These are phyloP conservation scores for Fusarium torulosum DNA, from an alignment of 2,329 filamentous ascomycete genomes.

Conservation along the genomic window DNA sequence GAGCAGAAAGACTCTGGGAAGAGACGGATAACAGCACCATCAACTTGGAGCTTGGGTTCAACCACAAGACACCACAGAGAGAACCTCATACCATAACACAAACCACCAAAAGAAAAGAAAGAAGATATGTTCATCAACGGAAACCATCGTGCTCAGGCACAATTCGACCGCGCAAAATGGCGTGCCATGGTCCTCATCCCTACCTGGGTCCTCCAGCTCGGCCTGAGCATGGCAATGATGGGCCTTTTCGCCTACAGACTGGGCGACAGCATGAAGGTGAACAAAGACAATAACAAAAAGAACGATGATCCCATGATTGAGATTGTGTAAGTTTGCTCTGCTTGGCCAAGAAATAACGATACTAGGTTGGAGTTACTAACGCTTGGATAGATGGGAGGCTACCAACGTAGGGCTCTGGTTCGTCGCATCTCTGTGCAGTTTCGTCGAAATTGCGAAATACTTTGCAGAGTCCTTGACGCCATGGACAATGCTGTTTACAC, in stretches of 20 bases:
- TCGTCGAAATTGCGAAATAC: conserved; percentile 62
- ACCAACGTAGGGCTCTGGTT: conserved; percentile 65
- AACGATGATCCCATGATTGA: conserved; percentile 60
- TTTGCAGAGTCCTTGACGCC: conserved; percentile 66
- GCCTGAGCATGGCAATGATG: conserved; percentile 60
- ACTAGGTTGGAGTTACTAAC: background rate
- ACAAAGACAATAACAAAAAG: conserved; percentile 56
- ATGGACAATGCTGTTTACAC: conserved; percentile 65
- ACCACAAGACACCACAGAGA: background rate
- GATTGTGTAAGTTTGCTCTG: conserved; percentile 60
- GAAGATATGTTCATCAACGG: conserved; percentile 49
- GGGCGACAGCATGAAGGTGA: conserved; percentile 59
- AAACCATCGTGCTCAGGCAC: conserved; percentile 63
- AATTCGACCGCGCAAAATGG: conserved; percentile 67
- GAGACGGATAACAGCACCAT: conserved; percentile 13
- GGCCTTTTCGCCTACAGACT: conserved; percentile 67
- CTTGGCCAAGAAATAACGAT: background rate
- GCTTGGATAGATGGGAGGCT: conserved; percentile 63
- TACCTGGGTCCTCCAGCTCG: conserved; percentile 63
- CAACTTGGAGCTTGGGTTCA: conserved; percentile 4
- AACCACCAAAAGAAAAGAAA: background rate
- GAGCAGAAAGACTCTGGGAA: conserved; percentile 31
- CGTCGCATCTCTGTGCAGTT: conserved; percentile 60
- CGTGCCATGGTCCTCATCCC: conserved; percentile 61
- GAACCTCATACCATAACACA: background rate